Base-by-base conservation (phyloP, 2,329 filamentous ascomycete genomes). In the Ceratocystis destructans region DNA sequence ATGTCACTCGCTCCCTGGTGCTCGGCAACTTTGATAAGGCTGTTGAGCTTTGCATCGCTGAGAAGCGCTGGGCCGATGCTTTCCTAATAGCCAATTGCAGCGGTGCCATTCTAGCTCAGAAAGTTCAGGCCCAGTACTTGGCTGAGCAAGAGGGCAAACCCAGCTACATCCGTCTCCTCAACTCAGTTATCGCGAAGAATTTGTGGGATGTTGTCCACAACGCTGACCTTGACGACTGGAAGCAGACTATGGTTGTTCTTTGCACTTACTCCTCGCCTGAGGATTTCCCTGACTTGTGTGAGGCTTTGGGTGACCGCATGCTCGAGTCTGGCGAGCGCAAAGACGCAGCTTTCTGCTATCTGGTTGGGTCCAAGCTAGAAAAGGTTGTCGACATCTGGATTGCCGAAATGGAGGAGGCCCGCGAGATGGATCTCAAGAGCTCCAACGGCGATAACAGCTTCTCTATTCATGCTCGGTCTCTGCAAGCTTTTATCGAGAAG, bases 161-260 rank as follows among this genome's bases (percentile, higher is more conserved):
- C 1, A 97, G 93, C 76, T 99, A 99, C 73, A 80, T 97, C 66
- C 87, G 95, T 55, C 81, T 99, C 7, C 81, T 99, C 65, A 87
- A 89, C 64, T 96, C 93, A 5, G 90, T 99, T 64, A 92, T 96
- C 67, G 87, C 89, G 69, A 97, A 97, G 80, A 96, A 99, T 73
- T 82, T 99, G 1, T 97, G 93, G 94, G 94, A 99, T 77, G 83
- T 97, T 59, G 94, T 97, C 6, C 90, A 97, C 77, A 99, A 99
- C 72, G 94, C 93, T 6, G 89, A 96, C 72, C 79, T 99, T 59
- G 82, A 83, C 64, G 89, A 94, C 76, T 99, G 94, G 95, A 97
- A 95, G 77, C 94, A 97, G 76, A 87, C 93, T 2, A 95, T 99
- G 89, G 92, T 90, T 33, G 89, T 92, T 0, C 79, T 99, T 65